Percentiles rank a stretch among this genome's conserved stretches.
phyloP scores from a whole-genome alignment of 2,329 filamentous ascomycete species.

The Pestalotiopsis sp. region DNA sequence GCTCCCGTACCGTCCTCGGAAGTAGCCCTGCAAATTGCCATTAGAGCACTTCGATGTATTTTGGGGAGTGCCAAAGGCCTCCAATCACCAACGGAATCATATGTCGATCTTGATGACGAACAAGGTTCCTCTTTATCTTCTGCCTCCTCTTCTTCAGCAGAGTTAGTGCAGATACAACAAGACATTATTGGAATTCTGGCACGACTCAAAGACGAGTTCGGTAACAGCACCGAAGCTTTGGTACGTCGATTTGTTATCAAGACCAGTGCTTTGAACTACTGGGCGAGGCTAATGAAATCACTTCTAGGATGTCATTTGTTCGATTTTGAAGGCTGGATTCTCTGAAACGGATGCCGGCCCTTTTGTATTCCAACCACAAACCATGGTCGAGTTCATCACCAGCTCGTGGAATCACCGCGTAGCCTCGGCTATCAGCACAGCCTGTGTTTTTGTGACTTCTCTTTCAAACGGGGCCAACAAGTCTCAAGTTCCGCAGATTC shows the following conservation, averaged over 20 bases:
- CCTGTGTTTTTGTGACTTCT: conserved; percentile 68
- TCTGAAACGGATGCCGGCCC: conserved; percentile 73
- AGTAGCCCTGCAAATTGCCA: conserved; percentile 47
- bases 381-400: conserved; percentile 67
- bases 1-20: conserved; percentile 34
- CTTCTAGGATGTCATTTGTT: conserved; percentile 62
- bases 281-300: background rate
- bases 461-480: conserved; percentile 44
- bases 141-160: conserved; percentile 7
- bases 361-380: conserved; percentile 70
- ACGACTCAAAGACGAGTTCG: conserved; percentile 48
- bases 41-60: conserved; percentile 66
- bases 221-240: conserved; percentile 54
- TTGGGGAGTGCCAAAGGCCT: conserved; percentile 70
- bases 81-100: conserved; percentile 65
- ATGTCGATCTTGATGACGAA: conserved; percentile 66
- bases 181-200: conserved; percentile 48
- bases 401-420: conserved; percentile 62
- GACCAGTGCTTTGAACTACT: background rate
- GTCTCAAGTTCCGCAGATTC: conserved; percentile 45
- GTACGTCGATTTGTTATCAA: conserved; percentile 14
- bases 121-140: conserved; percentile 19
- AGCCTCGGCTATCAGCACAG: conserved; percentile 69
- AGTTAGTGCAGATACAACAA: conserved; percentile 39
- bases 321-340: conserved; percentile 72